Base-by-base conservation (phyloP, 148 eudicot genomes). In the Spergularia marina region DNA sequence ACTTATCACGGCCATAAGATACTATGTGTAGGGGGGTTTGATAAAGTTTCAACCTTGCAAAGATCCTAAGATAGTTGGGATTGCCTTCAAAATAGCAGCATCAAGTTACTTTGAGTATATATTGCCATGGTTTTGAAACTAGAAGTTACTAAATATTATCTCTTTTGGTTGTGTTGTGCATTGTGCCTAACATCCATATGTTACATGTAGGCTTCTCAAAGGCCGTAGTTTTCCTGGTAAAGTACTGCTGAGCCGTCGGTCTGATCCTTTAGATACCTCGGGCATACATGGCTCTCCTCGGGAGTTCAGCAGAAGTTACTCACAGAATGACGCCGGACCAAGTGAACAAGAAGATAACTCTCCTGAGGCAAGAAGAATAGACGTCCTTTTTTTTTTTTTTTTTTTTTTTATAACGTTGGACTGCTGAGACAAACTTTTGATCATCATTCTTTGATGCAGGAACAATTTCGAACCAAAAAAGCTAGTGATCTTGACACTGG, bases 171-270 rank as follows among this genome's bases (percentile, higher is more conserved):
- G 55, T 57, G 62, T 14, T 53, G 23, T 65, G 64, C 13, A 8
- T 68, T 34, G 58, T 65, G 53, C 40, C 59, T 68, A 30, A 75
- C 58, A 57, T 70, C 21, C 36, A 10, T 14, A 54, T 80, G 49
- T 21, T 68, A 64, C 54, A 58, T 82, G 68, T 70, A 95, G 99
- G 92, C 77, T 90, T 74, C 94, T 91, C 67, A 95, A 92, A 83
- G 99, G 99, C 58, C 96, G 96, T 67, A 95, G 89, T 79, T 92
- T 92, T 56, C 99, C 99, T 62, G 99, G 99, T n/a, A 92, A 92
- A 84, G 91, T 95, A 47, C 81, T 92, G 77, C 78, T 92, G 76
- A 92, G 92, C 34, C 90, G 97, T 74, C 85, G 87, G 34, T 57
- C 97, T 58, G 97, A 89, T 56, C 97, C 90, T 75, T 58, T 79